Base-by-base conservation (phyloP, 495 filamentous ascomycete genomes). In the Xeromyces bisporus region DNA sequence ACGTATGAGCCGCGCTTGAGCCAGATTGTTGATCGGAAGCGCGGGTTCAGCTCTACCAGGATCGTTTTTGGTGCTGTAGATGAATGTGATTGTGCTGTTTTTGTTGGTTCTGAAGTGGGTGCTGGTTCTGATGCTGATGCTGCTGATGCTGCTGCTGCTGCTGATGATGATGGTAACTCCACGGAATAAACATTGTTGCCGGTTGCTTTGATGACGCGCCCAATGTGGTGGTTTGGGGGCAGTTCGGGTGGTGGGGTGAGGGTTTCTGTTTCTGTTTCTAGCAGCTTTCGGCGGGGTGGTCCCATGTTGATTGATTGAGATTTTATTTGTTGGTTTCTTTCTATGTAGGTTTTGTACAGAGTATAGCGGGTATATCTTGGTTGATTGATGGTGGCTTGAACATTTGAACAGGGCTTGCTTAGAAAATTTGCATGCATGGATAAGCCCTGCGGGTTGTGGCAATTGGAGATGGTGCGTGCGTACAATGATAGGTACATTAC, bases 11-110 rank as follows among this genome's bases (percentile, higher is more conserved):
- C 78, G 2, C 80, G 74, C 41, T 75, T 80, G 46, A 94, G 75
- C 80, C 84, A 93, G 37, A 94, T 78, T 9, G 80, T 82, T 29
- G 78, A 84, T 29, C 85, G 82, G 46, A 96, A 94, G 6, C 75
- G 67, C 0, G 78, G 50, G 2, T 74, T 72, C 26, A 96, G 65
- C 58, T 93, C 86, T 14, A 80, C 77, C 3, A 93, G 57, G 31
- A 51, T 37, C 12, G 56, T 43, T 26, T 43, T 42, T 38, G 74
- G 71, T n/a, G n/a, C n/a, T n/a, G n/a, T n/a, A n/a, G n/a, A n/a
- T n/a, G n/a, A n/a, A n/a, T n/a, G n/a, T n/a, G n/a, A n/a, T n/a
- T n/a, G n/a, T n/a, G n/a, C n/a, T n/a, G n/a, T n/a, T n/a, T n/a
- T n/a, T n/a, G n/a, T n/a, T n/a, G n/a, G n/a, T n/a, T n/a, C n/a